These are phyloP conservation scores for Fusarium falciforme DNA, from an alignment of 2,329 filamentous ascomycete species.

Conservation along the genomic window DNA sequence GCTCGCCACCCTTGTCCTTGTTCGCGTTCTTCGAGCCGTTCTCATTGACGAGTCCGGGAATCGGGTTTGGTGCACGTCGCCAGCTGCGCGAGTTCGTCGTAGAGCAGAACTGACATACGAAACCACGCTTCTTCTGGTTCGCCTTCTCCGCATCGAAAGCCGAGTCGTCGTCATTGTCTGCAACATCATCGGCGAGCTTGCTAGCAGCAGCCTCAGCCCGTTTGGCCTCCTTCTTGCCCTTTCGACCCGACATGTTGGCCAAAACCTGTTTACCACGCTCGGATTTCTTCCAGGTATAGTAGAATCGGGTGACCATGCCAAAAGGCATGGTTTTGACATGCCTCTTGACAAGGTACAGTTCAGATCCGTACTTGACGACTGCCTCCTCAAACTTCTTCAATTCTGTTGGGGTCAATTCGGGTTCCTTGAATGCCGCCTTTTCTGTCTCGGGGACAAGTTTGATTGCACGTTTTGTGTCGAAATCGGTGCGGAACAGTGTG, in stretches of 20 bases:
- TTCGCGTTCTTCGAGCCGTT: constrained; percentile 65
- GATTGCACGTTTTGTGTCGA: constrained; percentile 77
- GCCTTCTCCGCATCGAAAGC: constrained; percentile 95
- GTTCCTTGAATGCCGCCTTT: constrained; percentile 83
- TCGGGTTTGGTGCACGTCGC: constrained; percentile 85
- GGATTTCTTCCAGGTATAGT: constrained; percentile 99
- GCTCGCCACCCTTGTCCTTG: constrained; percentile 82
- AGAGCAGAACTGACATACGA: constrained; percentile 93
- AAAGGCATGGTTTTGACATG: constrained; percentile 87
- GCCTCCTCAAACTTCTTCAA: constrained; percentile 92
- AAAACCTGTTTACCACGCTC: constrained; percentile 86
- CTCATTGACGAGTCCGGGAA: constrained; percentile 77
- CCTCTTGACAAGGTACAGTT: constrained; percentile 83
- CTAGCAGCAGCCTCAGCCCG: constrained; percentile 76
- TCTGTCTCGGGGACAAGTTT: constrained; percentile 76
- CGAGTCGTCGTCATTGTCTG: constrained; percentile 92
- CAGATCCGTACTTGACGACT: constrained; percentile 89
- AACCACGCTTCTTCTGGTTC: constrained; percentile 78
- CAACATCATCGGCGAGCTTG: constrained; percentile 91
- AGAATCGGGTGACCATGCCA: constrained; percentile 87
- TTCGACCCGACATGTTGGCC: constrained; percentile 88
- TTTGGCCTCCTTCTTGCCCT: constrained; percentile 88
- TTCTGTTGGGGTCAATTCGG: constrained; percentile 80
- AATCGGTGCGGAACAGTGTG: constrained; percentile 77
- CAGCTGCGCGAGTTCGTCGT: constrained; percentile 86